Percentiles rank a stretch among this genome's conserved stretches.
phyloP scores from a whole-genome alignment of 179 eudicot genomes.

The Actinidia arguta region DNA sequence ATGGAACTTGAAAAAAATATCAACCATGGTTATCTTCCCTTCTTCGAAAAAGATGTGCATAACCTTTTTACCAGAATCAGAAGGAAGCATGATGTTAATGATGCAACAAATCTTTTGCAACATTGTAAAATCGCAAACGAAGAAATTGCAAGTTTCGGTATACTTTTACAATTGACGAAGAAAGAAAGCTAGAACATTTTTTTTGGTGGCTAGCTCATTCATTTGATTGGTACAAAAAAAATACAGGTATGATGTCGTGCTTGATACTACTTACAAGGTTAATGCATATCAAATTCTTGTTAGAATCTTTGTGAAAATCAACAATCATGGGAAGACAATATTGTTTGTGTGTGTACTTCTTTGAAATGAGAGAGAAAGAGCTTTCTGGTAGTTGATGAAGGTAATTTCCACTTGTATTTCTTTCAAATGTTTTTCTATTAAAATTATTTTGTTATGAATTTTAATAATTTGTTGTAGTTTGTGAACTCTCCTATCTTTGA shows the following conservation, averaged over 20 bases:
- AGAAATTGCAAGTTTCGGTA: constrained; percentile 27
- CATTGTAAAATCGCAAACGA: constrained; percentile 14
- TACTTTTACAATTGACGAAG: constrained; percentile 13
- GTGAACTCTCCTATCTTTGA: neutral
- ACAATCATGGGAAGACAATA: neutral
- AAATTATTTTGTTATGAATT: too few relatives aligned
- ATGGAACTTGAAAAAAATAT: neutral
- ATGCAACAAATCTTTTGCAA: constrained; percentile 13
- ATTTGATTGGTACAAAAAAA: constrained; percentile 23
- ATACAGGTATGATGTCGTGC: constrained; percentile 11
- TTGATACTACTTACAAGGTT: neutral
- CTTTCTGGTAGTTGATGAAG: neutral
- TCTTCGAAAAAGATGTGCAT: constrained; percentile 15
- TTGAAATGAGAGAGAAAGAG: neutral
- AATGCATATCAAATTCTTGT: neutral
- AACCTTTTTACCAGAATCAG: constrained; percentile 16
- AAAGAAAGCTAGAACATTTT: constrained; percentile 22
- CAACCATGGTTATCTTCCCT: constrained; percentile 24
- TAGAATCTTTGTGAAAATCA: neutral
- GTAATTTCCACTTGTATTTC: neutral
- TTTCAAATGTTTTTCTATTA: neutral
- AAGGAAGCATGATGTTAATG: neutral
- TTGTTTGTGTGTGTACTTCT: neutral
- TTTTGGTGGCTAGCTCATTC: constrained; percentile 27
- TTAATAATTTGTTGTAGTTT: neutral